Evolutionary conservation across 306 rosid species (phyloP).

Genomic region (Herpetospermum pedunculosum): DNA sequence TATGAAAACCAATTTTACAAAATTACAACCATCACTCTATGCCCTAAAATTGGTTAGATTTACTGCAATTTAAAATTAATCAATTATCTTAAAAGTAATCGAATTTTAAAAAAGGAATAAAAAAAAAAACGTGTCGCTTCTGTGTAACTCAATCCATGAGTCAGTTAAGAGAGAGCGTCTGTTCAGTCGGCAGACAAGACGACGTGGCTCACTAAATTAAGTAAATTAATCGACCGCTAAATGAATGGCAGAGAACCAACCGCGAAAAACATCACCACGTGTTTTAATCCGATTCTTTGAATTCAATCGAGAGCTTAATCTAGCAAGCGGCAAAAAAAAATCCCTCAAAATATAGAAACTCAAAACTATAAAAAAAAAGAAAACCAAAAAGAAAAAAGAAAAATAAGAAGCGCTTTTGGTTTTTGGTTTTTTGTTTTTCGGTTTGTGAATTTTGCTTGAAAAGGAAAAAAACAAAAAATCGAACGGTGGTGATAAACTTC

Average conservation of each 20-base stretch:
- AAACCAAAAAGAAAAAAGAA: neutral
- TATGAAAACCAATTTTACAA: too few relatives aligned
- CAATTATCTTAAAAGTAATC: neutral
- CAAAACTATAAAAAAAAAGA: neutral
- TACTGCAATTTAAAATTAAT: too few relatives aligned
- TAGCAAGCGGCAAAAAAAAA: neutral
- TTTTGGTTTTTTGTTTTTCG: neutral
- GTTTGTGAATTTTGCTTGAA: neutral
- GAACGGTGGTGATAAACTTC: constrained; percentile 81
- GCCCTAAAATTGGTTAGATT: too few relatives aligned
- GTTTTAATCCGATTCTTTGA: neutral
- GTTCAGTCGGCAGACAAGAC: neutral
- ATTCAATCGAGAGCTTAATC: neutral
- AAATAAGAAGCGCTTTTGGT: neutral
- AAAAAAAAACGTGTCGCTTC: neutral
- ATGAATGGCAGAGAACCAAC: constrained; percentile 1
- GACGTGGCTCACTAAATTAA: neutral
- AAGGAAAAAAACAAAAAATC: constrained; percentile 26
- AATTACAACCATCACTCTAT: too few relatives aligned
- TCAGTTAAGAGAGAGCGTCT: neutral
- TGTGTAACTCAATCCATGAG: neutral
- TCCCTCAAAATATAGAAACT: neutral
- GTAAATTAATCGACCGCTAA: neutral
- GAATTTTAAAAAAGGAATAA: neutral
- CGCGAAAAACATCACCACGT: neutral